Conservation (phyloP, 2,329 filamentous ascomycete species). For the Sporothrix phasma region DNA sequence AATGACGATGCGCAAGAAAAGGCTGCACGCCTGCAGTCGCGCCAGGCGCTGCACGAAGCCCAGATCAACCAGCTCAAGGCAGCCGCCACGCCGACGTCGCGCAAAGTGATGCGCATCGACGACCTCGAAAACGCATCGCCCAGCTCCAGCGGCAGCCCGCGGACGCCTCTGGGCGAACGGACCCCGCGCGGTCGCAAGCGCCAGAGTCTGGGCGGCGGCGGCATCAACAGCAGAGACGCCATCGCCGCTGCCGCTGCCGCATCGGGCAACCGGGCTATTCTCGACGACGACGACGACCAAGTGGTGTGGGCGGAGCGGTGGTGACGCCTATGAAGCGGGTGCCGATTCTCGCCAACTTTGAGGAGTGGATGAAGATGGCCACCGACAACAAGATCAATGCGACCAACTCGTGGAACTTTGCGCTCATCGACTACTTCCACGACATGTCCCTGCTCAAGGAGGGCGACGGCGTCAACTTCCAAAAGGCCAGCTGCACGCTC, state of each 20-base stretch:
- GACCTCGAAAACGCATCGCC: conserved; percentile 46
- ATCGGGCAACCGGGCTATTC: neutral
- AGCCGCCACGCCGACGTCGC: conserved; percentile 55
- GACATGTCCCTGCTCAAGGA: conserved; percentile 97
- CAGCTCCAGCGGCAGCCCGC: conserved; percentile 38
- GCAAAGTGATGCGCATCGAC: conserved; percentile 52
- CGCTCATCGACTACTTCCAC: conserved; percentile 98
- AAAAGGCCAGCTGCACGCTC: conserved; percentile 93
- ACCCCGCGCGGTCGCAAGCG: conserved; percentile 29
- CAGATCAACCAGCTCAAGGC: conserved; percentile 89
- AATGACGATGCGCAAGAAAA: conserved; percentile 95
- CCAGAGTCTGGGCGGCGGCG: conserved; percentile 21
- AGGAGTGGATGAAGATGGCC: conserved; percentile 99
- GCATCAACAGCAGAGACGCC: conserved; percentile 28
- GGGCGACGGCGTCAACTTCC: conserved; percentile 94
- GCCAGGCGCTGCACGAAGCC: conserved; percentile 78
- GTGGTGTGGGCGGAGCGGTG: conserved; percentile 52
- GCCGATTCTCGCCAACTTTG: conserved; percentile 92
- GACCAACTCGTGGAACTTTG: conserved; percentile 97
- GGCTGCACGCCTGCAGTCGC: conserved; percentile 73
- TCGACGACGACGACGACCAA: conserved; percentile 42
- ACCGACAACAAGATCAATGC: conserved; percentile 99
- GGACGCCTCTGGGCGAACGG: conserved; percentile 35
- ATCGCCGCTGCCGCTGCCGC: conserved; percentile 10
- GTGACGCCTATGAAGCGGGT: conserved; percentile 92